Base-by-base conservation (phyloP, 768 basidiomycete species). In the Psilocybe cubensis region DNA sequence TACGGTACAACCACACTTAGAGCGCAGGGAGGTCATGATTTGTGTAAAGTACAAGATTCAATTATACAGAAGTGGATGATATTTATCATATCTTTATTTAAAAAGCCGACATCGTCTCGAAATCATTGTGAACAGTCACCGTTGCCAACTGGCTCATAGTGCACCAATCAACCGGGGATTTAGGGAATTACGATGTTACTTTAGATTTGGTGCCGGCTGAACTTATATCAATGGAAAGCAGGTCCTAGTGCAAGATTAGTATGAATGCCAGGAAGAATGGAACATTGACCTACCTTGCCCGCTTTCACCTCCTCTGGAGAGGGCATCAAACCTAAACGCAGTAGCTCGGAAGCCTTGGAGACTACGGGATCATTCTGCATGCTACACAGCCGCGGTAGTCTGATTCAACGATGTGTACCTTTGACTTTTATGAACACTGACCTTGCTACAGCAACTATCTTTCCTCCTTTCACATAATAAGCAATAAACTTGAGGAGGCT, bases 361-460 rank as follows among this genome's bases (percentile, higher is more conserved):
- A 94, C 89, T 28, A 92, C 80, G 1, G 92, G 92, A 65, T 94
- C 92, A 55, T 84, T 84, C 69, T 88, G 87, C 89, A 93, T 93
- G 63, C 87, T 89, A 52, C 14, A 61, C 14, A 61, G 48, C 31
- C 27, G 31, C 42, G 38, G 57, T 46, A 38, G 28, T 12, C 35
- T 5, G 56, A 76, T 58, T 43, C 11, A 43, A 7, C 14, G 25
- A 38, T 17, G 35, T 9, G 12, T 9, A 38, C 38, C 23, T 18
- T 45, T 31, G 11, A 45, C 40, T 10, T 12, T 2, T 21, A 24
- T 6, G 4, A 47, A 4, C 0, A 24, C 29, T 44, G 62, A 87
- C 85, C 81, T 84, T 1, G 88, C 82, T 25, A 90, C 85, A 18
- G 89, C 91, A 41, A 87, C 76, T 35, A 92, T 77, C 58, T 81